Evolutionary conservation across 2,329 filamentous ascomycete genomes (phyloP), one percentile per base, ranked within the genome.

Genomic region (Emergomyces africanus): DNA sequence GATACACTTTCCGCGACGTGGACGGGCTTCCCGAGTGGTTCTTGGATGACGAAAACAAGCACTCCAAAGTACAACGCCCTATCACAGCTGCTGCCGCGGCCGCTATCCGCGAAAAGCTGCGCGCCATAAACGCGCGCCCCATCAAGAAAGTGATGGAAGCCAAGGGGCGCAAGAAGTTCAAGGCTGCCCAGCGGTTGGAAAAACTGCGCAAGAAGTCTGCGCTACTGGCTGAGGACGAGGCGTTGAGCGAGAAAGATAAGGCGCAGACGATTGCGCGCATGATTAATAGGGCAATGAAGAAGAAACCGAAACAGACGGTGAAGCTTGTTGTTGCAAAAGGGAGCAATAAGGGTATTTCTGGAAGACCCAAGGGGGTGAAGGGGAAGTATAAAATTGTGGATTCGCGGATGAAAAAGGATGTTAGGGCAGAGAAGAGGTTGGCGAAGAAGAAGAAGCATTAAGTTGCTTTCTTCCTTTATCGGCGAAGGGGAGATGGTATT

Each of bases 101-200:
- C 15, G 94, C 94, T 1, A 96, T 99, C 78, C 91, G 94, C 73
- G 92, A 96, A 69, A 99, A 99, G 76, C 72, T 88, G 70, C 87
- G 92, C 37, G 91, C 94, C 0, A 83, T 95, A 67, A 97, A 99
- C 71, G 94, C 92, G 8, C 85, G 94, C 37, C 94, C 94, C 0
- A 97, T 97, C 83, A 99, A 99, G 82, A 99, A 99, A 79, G 94
- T 99, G 37, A 87, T 89, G 66, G 94, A 99, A 75, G 94, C 94
- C 28, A 91, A 95, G 76, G 92, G 91, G 41, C 83, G 94, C 61
- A 99, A 99, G 85, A 97, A 96, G 78, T 87, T 96, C 75, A 95
- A 95, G 81, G 86, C 91, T 9, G 92, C 90, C 0, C 89, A 95
- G 74, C 82, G 83, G 60, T 76, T 99, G 35, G 94, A 99, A 81